These are phyloP conservation scores for Podaxis carcinomalis DNA, from an alignment of 768 basidiomycete genomes.

Conservation along the genomic window DNA sequence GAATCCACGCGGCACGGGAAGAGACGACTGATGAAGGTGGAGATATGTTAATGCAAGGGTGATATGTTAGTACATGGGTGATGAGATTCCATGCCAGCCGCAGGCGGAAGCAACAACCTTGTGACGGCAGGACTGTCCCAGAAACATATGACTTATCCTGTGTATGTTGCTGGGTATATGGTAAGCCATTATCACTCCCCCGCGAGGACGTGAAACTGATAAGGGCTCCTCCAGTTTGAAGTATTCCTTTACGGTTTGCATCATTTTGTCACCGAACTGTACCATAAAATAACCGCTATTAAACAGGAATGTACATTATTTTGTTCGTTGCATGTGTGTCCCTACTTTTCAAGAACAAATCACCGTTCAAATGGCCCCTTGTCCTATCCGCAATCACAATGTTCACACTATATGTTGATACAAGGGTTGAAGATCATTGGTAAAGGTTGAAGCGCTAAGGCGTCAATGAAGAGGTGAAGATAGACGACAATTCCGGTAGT, in stretches of 20 bases:
- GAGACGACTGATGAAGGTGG: constrained; percentile 23
- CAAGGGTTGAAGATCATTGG: neutral
- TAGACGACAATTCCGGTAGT: constrained; percentile 21
- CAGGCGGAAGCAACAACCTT: too few relatives aligned
- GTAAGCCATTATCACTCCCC: neutral
- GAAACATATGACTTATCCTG: neutral
- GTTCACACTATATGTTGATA: neutral
- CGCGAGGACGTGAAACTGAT: too few relatives aligned
- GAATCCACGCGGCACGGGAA: constrained; percentile 46
- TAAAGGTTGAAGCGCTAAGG: constrained; percentile 19
- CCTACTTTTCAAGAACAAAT: constrained; percentile 25
- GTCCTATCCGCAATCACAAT: constrained; percentile 5
- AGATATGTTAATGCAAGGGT: neutral
- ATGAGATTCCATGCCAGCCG: neutral
- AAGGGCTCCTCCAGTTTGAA: neutral
- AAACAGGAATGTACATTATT: constrained; percentile 30
- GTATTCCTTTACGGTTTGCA: neutral
- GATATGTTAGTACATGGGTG: neutral
- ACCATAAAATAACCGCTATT: neutral
- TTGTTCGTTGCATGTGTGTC: constrained; percentile 30
- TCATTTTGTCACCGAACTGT: neutral
- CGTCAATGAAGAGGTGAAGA: constrained; percentile 20
- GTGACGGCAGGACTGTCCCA: neutral
- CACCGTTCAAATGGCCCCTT: constrained; percentile 19
- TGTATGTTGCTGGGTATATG: neutral